Evolutionary conservation across 257 asterid genomes (phyloP), one percentile per base, ranked within the genome.

Genomic region (Petrea volubilis): DNA sequence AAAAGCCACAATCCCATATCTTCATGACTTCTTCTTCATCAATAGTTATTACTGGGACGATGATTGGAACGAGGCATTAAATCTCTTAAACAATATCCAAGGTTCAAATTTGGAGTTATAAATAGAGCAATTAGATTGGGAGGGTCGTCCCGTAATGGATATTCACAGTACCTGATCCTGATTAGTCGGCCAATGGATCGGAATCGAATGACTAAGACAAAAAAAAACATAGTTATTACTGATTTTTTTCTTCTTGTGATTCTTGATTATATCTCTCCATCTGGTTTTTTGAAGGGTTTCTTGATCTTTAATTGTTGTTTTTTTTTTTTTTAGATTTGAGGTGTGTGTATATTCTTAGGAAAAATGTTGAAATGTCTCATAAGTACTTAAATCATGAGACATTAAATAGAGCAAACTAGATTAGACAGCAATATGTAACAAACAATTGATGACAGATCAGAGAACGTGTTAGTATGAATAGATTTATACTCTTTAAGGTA

Each of bases 1-100:
- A 0, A 87, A 44, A 13, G 89, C 82, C 89, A 68, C 90, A 87
- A 63, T 81, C 94, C 91, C 91, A 84, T 31, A 74, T 60, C 10
- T 31, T 79, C 36, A 23, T 5, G n/a, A 14, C 27, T 44, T 46
- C 62, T 6, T 59, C 72, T 1, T 28, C 50, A 18, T 14, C 43
- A n/a, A n/a, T n/a, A n/a, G n/a, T n/a, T n/a, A n/a, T n/a, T n/a
- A n/a, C n/a, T n/a, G n/a, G n/a, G n/a, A n/a, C n/a, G n/a, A n/a
- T n/a, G n/a, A n/a, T n/a, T n/a, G n/a, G n/a, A n/a, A n/a, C n/a
- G n/a, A n/a, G n/a, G n/a, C n/a, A n/a, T n/a, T n/a, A n/a, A n/a
- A n/a, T n/a, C n/a, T n/a, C n/a, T n/a, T n/a, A n/a, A n/a, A n/a
- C n/a, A n/a, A n/a, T n/a, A n/a, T n/a, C n/a, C n/a, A n/a, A n/a